Evolutionary conservation across 257 asterid genomes (phyloP).

Genomic region (Petunia secreta): DNA sequence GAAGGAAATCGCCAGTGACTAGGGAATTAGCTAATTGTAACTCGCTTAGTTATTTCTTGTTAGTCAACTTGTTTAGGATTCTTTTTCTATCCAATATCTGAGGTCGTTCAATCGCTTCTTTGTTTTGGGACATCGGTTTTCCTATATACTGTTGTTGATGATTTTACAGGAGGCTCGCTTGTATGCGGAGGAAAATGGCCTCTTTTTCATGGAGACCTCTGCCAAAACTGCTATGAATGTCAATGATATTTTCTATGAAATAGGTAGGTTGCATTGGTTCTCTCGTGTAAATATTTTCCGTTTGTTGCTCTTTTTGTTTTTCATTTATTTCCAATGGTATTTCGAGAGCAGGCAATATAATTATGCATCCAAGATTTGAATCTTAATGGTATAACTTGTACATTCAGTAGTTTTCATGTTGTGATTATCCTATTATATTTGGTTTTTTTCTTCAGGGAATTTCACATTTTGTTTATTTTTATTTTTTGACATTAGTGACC

Average conservation of each 20-base stretch:
- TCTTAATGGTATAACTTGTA: constrained; percentile 5
- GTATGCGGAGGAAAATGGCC: constrained; percentile 79
- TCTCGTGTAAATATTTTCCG: constrained; percentile 6
- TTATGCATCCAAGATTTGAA: constrained; percentile 17
- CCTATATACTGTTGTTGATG: constrained; percentile 12
- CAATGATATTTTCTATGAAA: constrained; percentile 72
- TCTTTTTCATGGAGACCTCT: constrained; percentile 78
- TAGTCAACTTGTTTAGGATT: background rate
- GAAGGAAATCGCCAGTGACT: background rate
- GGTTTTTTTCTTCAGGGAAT: background rate
- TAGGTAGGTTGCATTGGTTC: constrained; percentile 42
- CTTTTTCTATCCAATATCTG: background rate
- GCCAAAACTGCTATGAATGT: constrained; percentile 80
- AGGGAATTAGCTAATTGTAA: background rate
- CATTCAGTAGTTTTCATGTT: background rate
- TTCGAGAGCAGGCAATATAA: background rate
- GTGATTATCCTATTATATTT: constrained; percentile 1
- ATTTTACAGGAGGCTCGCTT: constrained; percentile 63
- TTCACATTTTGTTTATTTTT: background rate
- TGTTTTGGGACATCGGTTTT: constrained; percentile 2
- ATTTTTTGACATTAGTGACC: background rate
- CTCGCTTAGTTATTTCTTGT: background rate
- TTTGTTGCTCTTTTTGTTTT: background rate
- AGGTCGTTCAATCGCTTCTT: constrained; percentile 2
- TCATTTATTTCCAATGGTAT: background rate